These are phyloP conservation scores for Spathaspora hagerdaliae DNA, from an alignment of 805 yeast genomes.

Conservation along the genomic window DNA sequence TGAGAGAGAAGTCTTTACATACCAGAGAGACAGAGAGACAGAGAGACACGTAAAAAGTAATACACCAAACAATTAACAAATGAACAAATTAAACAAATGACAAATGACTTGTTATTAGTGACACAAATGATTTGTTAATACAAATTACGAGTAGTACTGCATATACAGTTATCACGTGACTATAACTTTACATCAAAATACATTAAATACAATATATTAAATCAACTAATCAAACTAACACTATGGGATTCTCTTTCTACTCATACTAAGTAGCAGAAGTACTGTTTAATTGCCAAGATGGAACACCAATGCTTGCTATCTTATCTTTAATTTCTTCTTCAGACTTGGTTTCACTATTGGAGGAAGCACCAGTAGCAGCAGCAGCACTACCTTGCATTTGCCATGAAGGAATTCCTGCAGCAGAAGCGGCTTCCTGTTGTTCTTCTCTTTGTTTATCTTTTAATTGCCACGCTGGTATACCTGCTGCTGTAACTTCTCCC, in stretches of 20 bases:
- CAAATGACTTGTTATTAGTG: too few species aligned
- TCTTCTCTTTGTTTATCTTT: constrained; percentile 32
- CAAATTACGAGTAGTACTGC: not conserved
- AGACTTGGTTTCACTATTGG: constrained; percentile 7
- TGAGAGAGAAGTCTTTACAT: too few species aligned
- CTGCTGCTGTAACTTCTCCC: constrained; percentile 32
- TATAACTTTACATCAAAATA: too few species aligned
- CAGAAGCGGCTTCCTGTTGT: constrained; percentile 1
- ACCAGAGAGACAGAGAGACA: too few species aligned
- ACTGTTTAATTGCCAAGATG: constrained; percentile 39
- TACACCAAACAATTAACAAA: too few species aligned
- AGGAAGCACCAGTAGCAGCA: constrained; percentile 4
- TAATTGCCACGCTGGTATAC: constrained; percentile 45
- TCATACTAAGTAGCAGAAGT: not conserved
- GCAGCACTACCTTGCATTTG: constrained; percentile 5
- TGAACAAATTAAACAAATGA: too few species aligned
- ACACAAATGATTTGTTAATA: too few species aligned
- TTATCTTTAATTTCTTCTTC: constrained; percentile 23
- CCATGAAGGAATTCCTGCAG: constrained; percentile 12
- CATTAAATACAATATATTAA: too few species aligned
- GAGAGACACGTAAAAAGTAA: too few species aligned
- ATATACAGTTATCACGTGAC: too few species aligned
- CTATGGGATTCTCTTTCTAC: too few species aligned
- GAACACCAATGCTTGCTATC: constrained; percentile 38
- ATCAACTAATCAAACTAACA: too few species aligned